A percentile compares a stretch with the other conserved stretches of the same genome.
These are phyloP conservation scores for Gymnopilus dilepis DNA, from an alignment of 768 basidiomycete genomes.

Conservation along the genomic window DNA sequence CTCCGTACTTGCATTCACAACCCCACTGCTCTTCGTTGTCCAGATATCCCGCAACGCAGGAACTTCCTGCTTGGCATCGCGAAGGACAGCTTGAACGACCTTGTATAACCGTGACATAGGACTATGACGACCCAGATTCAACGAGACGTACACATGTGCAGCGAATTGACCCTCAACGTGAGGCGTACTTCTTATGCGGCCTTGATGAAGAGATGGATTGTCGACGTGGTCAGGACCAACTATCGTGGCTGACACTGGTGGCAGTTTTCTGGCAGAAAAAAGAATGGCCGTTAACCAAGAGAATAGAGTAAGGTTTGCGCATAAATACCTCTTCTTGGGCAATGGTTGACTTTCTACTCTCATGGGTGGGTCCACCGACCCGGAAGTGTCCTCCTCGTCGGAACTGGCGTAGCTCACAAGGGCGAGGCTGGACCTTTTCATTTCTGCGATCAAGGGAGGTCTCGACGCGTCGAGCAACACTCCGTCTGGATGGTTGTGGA, in stretches of 20 bases:
- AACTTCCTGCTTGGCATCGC: not conserved
- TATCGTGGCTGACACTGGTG: conserved; percentile 38
- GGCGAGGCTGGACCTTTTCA: not conserved
- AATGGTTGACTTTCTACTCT: not conserved
- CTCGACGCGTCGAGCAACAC: too few species aligned
- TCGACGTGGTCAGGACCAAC: conserved; percentile 59
- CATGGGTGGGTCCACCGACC: not conserved
- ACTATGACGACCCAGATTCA: conserved; percentile 36
- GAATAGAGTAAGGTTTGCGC: not conserved
- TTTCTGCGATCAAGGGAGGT: too few species aligned
- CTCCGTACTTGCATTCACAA: not conserved
- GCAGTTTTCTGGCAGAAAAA: conserved; percentile 5
- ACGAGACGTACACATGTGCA: conserved; percentile 77
- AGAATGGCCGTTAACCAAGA: not conserved
- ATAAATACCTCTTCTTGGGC: not conserved
- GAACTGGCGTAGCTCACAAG: not conserved
- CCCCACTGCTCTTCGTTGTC: not conserved
- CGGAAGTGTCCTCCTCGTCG: not conserved
- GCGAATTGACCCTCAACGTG: conserved; percentile 90
- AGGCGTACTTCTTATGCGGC: conserved; percentile 73
- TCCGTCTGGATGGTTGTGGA: too few species aligned
- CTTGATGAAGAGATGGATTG: conserved; percentile 83
- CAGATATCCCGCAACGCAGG: not conserved
- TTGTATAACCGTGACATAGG: conserved; percentile 9
- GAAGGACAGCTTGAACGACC: conserved; percentile 6